These are phyloP conservation scores for Austropuccinia psidii DNA, from an alignment of 1,284 basidiomycete species.

Conservation along the genomic window DNA sequence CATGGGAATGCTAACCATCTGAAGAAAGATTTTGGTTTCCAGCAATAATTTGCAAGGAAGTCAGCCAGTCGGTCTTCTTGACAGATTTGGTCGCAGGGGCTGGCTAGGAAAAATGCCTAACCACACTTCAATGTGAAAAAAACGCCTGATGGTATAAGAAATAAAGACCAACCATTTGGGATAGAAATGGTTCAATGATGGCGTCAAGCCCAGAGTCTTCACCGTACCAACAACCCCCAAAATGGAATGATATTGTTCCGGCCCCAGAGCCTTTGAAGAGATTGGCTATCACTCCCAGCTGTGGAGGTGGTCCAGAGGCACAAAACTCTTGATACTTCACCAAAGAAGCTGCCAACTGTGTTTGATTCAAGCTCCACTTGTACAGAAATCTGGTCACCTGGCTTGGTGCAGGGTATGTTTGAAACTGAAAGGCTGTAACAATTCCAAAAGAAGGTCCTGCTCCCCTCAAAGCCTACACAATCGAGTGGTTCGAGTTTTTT, in stretches of 20 bases:
- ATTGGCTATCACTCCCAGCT: conserved; percentile 8
- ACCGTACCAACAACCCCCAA: conserved; percentile 10
- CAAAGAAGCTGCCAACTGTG: not conserved
- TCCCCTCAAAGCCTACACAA: conserved; percentile 13
- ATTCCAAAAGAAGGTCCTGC: conserved; percentile 22
- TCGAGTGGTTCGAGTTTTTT: not conserved
- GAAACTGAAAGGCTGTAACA: not conserved
- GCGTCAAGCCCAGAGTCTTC: not conserved
- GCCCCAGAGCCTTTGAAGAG: not conserved
- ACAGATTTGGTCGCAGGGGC: not conserved
- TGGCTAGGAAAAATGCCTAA: not conserved
- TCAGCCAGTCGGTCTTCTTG: conserved; percentile 2
- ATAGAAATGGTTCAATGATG: conserved; percentile 6
- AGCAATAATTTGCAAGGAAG: not conserved
- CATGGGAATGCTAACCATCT: not conserved
- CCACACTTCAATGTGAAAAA: not conserved
- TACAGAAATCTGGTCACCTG: conserved; percentile 6
- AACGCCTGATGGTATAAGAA: not conserved
- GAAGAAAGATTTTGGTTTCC: not conserved
- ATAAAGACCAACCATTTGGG: conserved; percentile 7
- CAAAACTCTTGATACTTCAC: conserved; percentile 11
- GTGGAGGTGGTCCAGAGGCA: not conserved
- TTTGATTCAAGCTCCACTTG: conserved; percentile 2
- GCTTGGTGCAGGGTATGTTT: not conserved
- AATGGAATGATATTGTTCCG: not conserved